Evolutionary conservation across 129 eudicot species (phyloP), one percentile per base, ranked within the genome.

Genomic region (Artemisia tridentata): DNA sequence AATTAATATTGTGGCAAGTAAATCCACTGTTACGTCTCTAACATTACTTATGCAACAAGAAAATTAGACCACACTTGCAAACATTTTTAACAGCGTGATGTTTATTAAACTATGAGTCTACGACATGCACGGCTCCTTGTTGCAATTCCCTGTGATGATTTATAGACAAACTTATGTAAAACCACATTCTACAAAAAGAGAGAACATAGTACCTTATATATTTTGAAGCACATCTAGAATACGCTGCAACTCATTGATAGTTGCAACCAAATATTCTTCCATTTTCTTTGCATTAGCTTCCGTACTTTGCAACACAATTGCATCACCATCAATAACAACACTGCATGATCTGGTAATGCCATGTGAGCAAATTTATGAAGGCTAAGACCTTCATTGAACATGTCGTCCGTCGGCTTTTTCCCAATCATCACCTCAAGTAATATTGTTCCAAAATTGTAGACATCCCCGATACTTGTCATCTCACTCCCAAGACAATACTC

Each of bases 401-500:
- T 69, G 60, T 21, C n/a, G 10, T 63, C 45, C 0, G 76, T 84
- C 1, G 83, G 88, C 11, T 70, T 73, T 75, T 84, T 84, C 7
- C 85, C 75, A 0, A 80, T 76, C 49, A 80, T 68, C 63, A 77
- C 67, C 69, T 77, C 85, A 21, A 84, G 54, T 20, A 77, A 53
- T 19, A 84, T 31, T 47, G 77, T 69, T 48, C 80, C 80, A 27
- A 66, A 84, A 45, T 80, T 80, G 45, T 80, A 80, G n/a, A 80
- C 55, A 69, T 84, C 88, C 9, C 88, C 88, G 2, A 61, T 49
- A 31, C 65, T 69, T 52, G 83, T 72, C 56, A 69, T 58, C 78
- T 80, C 73, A 8, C 61, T 68, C 38, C 78, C 80, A 12, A 80
- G 48, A 13, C 82, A 84, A 59, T 80, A 84, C 72, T 80, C 88